Evolutionary conservation across 495 filamentous ascomycete species (phyloP).

Genomic region (Talaromyces thailandensis): DNA sequence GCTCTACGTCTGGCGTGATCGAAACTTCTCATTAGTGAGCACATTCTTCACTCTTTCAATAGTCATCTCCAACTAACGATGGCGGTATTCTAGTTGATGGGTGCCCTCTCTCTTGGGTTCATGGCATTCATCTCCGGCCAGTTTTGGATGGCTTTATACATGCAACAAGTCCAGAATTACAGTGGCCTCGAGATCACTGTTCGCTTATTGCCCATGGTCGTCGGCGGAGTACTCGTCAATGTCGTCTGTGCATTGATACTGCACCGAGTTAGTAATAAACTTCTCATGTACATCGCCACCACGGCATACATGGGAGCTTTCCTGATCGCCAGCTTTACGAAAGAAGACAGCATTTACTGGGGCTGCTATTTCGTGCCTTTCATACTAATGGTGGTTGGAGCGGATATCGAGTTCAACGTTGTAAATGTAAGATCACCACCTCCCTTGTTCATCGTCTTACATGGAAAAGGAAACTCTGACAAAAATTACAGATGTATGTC

Average conservation of each 20-base stretch:
- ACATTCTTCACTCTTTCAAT: background rate
- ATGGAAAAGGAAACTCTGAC: background rate
- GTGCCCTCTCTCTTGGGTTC: constrained; percentile 25
- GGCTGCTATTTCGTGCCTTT: constrained; percentile 41
- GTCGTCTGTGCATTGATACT: constrained; percentile 45
- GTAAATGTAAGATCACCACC: constrained; percentile 32
- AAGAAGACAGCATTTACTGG: constrained; percentile 47
- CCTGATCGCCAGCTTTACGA: constrained; percentile 42
- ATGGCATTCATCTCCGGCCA: constrained; percentile 24
- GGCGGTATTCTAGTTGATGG: constrained; percentile 19
- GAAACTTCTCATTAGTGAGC: constrained; percentile 27
- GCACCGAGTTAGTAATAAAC: constrained; percentile 41
- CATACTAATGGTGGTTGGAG: constrained; percentile 41
- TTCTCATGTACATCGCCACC: constrained; percentile 35
- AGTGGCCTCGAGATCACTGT: constrained; percentile 38
- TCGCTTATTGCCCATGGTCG: constrained; percentile 46
- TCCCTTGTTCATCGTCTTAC: background rate
- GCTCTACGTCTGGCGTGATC: constrained; percentile 28
- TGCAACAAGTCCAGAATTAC: constrained; percentile 32
- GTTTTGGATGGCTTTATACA: constrained; percentile 32
- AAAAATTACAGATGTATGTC: constrained; percentile 24
- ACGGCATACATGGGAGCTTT: constrained; percentile 37
- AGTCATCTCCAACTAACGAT: background rate
- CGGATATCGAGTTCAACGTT: constrained; percentile 53
- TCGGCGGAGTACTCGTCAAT: constrained; percentile 45